Evolutionary conservation across 2,329 filamentous ascomycete species (phyloP).

Genomic region (Penicillium sp.): DNA sequence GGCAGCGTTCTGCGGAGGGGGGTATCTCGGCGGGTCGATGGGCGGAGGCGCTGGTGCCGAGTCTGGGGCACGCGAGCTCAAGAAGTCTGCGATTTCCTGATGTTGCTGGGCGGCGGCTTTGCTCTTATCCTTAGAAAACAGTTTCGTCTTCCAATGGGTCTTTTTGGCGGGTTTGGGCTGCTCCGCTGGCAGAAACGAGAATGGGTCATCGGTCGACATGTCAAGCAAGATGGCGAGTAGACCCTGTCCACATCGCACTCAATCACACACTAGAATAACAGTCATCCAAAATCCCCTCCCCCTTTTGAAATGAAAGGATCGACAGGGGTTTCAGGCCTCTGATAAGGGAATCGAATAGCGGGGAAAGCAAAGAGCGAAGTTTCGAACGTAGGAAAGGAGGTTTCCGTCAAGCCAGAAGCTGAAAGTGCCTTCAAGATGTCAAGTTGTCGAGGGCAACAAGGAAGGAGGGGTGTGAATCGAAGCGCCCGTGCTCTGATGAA

Average conservation of each 20-base stretch:
- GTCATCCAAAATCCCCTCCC: conserved; percentile 18
- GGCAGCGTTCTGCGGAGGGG: conserved; percentile 37
- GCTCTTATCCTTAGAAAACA: conserved; percentile 47
- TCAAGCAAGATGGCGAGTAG: conserved; percentile 21
- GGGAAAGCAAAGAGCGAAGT: neutral
- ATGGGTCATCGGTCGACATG: conserved; percentile 41
- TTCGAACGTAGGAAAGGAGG: neutral
- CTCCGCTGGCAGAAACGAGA: conserved; percentile 34
- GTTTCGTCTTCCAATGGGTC: conserved; percentile 50
- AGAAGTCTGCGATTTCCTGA: conserved; percentile 56
- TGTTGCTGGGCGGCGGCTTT: conserved; percentile 39
- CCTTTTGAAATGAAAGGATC: conserved; percentile 14
- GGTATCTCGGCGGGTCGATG: conserved; percentile 29
- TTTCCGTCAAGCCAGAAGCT: neutral
- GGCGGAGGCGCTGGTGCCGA: conserved; percentile 18
- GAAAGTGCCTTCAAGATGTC: neutral
- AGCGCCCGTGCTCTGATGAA: conserved; percentile 1
- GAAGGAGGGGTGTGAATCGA: conserved; percentile 9
- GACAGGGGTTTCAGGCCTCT: conserved; percentile 18
- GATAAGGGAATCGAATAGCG: conserved; percentile 1
- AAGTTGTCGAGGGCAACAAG: neutral
- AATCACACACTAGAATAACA: conserved; percentile 16
- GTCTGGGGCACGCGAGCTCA: conserved; percentile 41
- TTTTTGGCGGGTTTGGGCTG: conserved; percentile 37
- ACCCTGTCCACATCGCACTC: conserved; percentile 41